Base-by-base conservation (phyloP, 495 filamentous ascomycete genomes). In the Neurospora tetraspora region DNA sequence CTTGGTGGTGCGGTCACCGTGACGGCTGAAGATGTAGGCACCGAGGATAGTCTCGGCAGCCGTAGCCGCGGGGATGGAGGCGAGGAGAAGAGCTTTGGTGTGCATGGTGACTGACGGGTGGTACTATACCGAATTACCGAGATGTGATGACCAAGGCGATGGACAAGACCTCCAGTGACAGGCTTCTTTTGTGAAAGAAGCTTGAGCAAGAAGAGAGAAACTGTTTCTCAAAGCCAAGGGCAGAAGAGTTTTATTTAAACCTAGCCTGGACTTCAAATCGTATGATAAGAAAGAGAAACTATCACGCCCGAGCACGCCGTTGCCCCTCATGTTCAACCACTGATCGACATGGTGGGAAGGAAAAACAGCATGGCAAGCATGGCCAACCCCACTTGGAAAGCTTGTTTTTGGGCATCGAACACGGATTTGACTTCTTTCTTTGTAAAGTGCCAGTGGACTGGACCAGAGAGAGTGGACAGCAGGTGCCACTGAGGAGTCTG, bases 1-100 rank as follows among this genome's bases (percentile, higher is more conserved):
- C 75, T 88, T 85, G n/a, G 91, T 87, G 1, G 90, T 92, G 27
- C 89, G 89, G 72, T 94, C 93, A 65, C 93, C 93, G 74, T 93
- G 86, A 14, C 90, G 86, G 45, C 88, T 89, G 83, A 91, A 94
- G 75, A 92, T 87, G 70, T 92, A 92, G 34, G 89, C 84, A 45
- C 87, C 89, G 79, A 91, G 90, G 36, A 92, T 83, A 18, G 86
- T 90, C 80, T 91, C 89, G 14, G 82, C 84, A 12, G 83, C 77
- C 53, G 27, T 65, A 5, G 82, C 78, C 14, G 83, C 71, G 11
- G 83, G 79, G 37, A 83, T 69, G 31, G 81, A 45, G n/a, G 81
- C 76, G 43, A 83, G 74, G 16, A 78, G 68, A 59, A 83, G 70
- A 69, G 20, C 36, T 12, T 70, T 37, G 37, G 47, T 34, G 10